Base-by-base conservation (phyloP, 2,329 filamentous ascomycete genomes). In the Cyphellophora europaea region DNA sequence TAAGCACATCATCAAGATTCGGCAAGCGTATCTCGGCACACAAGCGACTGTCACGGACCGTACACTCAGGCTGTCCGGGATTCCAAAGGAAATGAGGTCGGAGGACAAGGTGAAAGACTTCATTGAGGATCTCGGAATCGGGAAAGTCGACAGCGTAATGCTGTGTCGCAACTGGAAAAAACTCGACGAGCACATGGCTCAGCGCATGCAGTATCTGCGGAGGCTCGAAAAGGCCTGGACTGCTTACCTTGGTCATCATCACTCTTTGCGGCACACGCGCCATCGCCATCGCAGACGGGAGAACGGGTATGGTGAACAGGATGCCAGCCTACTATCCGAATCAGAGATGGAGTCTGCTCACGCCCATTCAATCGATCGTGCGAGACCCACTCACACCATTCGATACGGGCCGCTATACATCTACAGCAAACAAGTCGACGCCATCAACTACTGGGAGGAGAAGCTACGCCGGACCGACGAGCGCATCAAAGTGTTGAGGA, bases 31-130 rank as follows among this genome's bases (percentile, higher is more conserved):
- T 53, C 71, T 98, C 6, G 91, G 91, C 10, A 86, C 80, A 14
- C 89, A 96, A 58, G 88, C 83, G 0, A 96, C 89, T n/a, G 76
- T 95, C 33, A 96, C 91, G 2, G 91, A 98, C 59, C 78, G 88
- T 19, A 98, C 91, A 0, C 88, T 98, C 50, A 79, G 86, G 15
- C 63, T 98, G 12, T 91, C 89, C 0, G 89, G 89, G 0, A 89
- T 98, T 14, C 91, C 93, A 0, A 54, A 59, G 3, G 78, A 89
- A 15, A 62, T 96, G 40, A 74, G 84, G 38, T 82, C 82, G 0
- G 89, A 96, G 56, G 73, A 77, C 6, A 80, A 80, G 49, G 85
- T 98, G 47, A 91, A 85, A 54, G 69, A 83, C 3, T 79, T 95
- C 36, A 77, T 98, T 16, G 88, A 98, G 52, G 82, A 80, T 42